Percentiles rank a stretch among this genome's conserved stretches.
Evolutionary conservation across 2,329 filamentous ascomycete species (phyloP).

Genomic region (Penicillium paneum): DNA sequence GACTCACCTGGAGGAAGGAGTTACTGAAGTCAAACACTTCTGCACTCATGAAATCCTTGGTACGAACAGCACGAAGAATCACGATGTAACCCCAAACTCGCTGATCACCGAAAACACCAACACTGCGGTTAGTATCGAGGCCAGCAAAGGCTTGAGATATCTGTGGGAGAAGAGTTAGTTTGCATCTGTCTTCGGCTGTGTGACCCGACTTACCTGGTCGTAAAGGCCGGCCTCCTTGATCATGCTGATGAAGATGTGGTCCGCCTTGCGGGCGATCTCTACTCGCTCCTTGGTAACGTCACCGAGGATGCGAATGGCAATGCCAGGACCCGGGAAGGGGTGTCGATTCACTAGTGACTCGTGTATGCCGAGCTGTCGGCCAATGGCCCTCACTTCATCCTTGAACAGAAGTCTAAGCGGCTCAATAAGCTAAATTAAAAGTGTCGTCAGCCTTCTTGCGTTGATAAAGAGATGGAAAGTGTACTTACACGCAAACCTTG

Average conservation of each 20-base stretch:
- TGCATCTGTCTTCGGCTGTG: too few relatives aligned
- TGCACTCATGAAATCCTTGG: slow-evolving; percentile 48
- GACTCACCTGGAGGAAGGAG: not conserved
- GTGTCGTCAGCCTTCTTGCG: not conserved
- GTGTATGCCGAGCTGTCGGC: slow-evolving; percentile 66
- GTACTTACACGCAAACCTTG: not conserved
- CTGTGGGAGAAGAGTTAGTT: not conserved
- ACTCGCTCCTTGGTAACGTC: slow-evolving; percentile 79
- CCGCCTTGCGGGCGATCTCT: slow-evolving; percentile 60
- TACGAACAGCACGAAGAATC: slow-evolving; percentile 60
- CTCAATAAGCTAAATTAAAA: slow-evolving; percentile 57
- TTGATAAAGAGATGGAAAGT: not conserved
- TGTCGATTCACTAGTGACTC: slow-evolving; percentile 75
- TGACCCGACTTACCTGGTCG: slow-evolving; percentile 15
- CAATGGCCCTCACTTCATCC: slow-evolving; percentile 69
- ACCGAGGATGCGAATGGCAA: slow-evolving; percentile 77
- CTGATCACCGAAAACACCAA: slow-evolving; percentile 56
- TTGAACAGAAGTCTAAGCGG: slow-evolving; percentile 79
- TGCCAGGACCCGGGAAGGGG: slow-evolving; percentile 66
- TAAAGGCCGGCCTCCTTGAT: slow-evolving; percentile 47
- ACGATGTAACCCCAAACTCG: slow-evolving; percentile 63
- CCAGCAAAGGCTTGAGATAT: not conserved
- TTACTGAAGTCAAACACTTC: not conserved
- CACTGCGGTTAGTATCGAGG: slow-evolving; percentile 21
- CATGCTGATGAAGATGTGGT: slow-evolving; percentile 48